Base-by-base conservation (phyloP, 805 yeast species). In the Scheffersomyces stipitis region DNA sequence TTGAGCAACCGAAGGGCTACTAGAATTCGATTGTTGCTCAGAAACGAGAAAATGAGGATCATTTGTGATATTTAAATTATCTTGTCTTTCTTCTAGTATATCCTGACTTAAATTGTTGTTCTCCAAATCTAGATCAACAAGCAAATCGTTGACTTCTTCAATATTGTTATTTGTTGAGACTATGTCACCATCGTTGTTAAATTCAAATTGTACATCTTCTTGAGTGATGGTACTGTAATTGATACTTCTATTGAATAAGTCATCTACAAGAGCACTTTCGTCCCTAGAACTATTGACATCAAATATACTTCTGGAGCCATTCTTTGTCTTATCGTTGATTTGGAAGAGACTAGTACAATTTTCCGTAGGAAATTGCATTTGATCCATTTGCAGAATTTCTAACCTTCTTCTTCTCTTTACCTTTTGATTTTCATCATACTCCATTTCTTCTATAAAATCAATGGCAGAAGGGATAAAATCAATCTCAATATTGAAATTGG, bases 401-500 rank as follows among this genome's bases (percentile, higher is more conserved):
- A 48, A 30, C 33, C 39, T 46, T 31, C 60, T 42, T 34, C 45
- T 36, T 28, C 44, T 49, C 7, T 12, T 18, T n/a, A 14, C 22
- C n/a, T n/a, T n/a, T n/a, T n/a, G n/a, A 13, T 34, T 34, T 10
- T 20, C 17, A 9, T 40, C 46, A 12, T 14, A 15, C 6, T 26
- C 41, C 9, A 44, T 46, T 12, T 40, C 28, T 13, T 42, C 40
- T 13, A 37, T 18, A 1, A 15, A 31, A 1, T 35, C 40, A 32
- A 42, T 31, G 1, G 41, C 40, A n/a, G n/a, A n/a, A 0, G 45
- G 46, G 3, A 46, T 41, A 15, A 62, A 52, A 27, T 62, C 62
- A 5, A 40, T 20, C 2, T 45, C 44, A n/a, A 64, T 47, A 29
- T 54, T 41, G 33, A 64, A 64, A 8, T 36, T 27, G 0, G 56